These are phyloP conservation scores for Neophaeococcomyces aloes DNA, from an alignment of 2,329 filamentous ascomycete genomes.

Conservation along the genomic window DNA sequence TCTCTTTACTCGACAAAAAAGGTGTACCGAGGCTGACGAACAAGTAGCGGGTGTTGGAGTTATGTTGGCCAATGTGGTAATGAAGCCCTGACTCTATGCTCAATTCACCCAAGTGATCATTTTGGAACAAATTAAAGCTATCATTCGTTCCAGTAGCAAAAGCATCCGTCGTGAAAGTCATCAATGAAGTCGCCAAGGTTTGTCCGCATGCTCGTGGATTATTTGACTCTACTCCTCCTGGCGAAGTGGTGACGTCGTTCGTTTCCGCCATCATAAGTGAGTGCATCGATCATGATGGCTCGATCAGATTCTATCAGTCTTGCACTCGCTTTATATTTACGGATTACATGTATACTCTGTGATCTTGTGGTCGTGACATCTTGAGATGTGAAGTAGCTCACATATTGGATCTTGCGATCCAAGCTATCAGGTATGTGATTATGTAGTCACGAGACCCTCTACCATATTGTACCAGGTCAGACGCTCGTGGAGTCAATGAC, in stretches of 20 bases:
- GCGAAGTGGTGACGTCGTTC: slow-evolving; percentile 2
- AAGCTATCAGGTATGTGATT: too few relatives aligned
- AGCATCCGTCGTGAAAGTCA: background rate
- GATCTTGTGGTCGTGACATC: too few relatives aligned
- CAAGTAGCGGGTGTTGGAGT: background rate
- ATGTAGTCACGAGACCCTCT: too few relatives aligned
- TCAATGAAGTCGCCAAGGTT: background rate
- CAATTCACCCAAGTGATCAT: background rate
- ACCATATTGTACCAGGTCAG: too few relatives aligned
- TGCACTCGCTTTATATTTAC: background rate
- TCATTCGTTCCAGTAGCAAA: background rate
- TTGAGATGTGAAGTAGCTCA: too few relatives aligned
- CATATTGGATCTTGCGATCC: too few relatives aligned
- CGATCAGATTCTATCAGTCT: background rate
- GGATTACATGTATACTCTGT: too few relatives aligned
- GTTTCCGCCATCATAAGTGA: background rate
- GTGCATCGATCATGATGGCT: background rate
- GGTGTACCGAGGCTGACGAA: background rate
- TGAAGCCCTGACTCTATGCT: background rate
- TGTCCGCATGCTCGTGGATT: background rate
- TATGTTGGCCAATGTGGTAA: background rate
- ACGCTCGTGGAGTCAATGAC: too few relatives aligned
- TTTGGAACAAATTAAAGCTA: too few relatives aligned
- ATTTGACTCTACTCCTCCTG: too few relatives aligned
- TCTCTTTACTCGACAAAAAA: background rate